A percentile compares a stretch with the other conserved stretches of the same genome.
Evolutionary conservation across 345 rosid genomes (phyloP).

Genomic region (Citrus sp.): DNA sequence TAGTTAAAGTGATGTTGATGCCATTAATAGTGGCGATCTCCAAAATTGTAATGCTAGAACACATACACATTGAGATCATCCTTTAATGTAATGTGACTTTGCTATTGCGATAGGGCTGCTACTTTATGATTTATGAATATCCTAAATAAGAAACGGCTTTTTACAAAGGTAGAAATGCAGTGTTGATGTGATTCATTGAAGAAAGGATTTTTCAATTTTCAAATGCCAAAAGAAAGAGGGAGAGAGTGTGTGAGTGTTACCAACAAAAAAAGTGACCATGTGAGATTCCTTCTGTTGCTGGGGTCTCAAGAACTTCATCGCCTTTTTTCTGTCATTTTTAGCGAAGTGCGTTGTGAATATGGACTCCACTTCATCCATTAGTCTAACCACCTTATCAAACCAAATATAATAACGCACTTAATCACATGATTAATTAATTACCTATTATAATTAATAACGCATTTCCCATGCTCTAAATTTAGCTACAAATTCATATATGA

Average conservation of each 20-base stretch:
- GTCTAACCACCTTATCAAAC: slow-evolving; percentile 61
- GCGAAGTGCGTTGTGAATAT: slow-evolving; percentile 95
- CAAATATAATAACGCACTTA: slow-evolving; percentile 4
- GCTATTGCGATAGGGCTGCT: background rate
- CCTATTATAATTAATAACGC: background rate
- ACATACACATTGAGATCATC: background rate
- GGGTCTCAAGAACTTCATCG: slow-evolving; percentile 94
- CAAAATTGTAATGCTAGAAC: background rate
- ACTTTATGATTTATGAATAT: background rate
- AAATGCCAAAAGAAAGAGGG: slow-evolving; percentile 1
- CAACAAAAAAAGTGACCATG: slow-evolving; percentile 94
- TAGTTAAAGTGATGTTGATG: background rate
- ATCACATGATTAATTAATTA: background rate
- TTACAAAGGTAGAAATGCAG: background rate
- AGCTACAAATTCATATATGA: too few relatives aligned
- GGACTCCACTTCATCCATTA: slow-evolving; percentile 99
- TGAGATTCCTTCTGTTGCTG: slow-evolving; percentile 86
- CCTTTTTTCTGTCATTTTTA: slow-evolving; percentile 89
- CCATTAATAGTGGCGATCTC: too few relatives aligned
- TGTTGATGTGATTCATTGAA: background rate
- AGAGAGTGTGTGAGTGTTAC: slow-evolving; percentile 32
- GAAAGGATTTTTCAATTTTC: background rate
- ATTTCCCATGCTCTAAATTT: background rate
- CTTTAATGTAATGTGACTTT: background rate
- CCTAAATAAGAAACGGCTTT: background rate